Percentiles rank a stretch among this genome's conserved stretches.
Conservation (phyloP, 2,329 filamentous ascomycete genomes). For the Didymella sp. region DNA sequence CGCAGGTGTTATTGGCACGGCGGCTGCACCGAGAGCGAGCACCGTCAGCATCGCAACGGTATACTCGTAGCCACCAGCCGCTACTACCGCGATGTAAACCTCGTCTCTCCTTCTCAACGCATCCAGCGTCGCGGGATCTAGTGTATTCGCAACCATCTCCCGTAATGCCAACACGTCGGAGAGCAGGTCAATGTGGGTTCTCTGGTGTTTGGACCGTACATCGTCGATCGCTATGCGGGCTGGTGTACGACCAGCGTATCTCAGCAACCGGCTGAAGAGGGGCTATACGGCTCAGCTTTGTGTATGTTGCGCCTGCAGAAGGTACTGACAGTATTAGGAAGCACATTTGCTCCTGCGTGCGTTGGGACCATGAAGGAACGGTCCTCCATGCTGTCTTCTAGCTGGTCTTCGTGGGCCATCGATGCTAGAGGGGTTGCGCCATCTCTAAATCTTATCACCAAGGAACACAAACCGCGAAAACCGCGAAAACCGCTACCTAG, state of each 20-base stretch:
- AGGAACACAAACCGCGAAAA: not conserved
- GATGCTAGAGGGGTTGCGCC: not conserved
- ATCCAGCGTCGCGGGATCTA: conserved; percentile 36
- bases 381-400: conserved; percentile 34
- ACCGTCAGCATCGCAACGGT: conserved; percentile 57
- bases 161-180: conserved; percentile 56
- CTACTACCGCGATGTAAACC: conserved; percentile 56
- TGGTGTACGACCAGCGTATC: conserved; percentile 48
- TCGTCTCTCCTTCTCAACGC: conserved; percentile 46
- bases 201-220: conserved; percentile 46
- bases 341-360: conserved; percentile 36
- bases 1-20: conserved; percentile 55
- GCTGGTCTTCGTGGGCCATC: not conserved
- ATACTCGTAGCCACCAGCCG: conserved; percentile 57
- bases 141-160: conserved; percentile 42
- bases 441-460: not conserved
- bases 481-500: not conserved
- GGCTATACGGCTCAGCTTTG: conserved; percentile 27
- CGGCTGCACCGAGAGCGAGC: conserved; percentile 56
- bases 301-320: not conserved
- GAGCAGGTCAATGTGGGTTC: conserved; percentile 54
- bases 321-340: conserved; percentile 42
- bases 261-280: conserved; percentile 52
- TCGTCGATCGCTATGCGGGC: conserved; percentile 51
- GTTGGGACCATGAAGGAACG: conserved; percentile 38